A percentile compares a stretch with the other conserved stretches of the same genome.
Evolutionary conservation across 192 early-diverging fungal genomes (phyloP).

Genomic region (Spinellus fusiger): DNA sequence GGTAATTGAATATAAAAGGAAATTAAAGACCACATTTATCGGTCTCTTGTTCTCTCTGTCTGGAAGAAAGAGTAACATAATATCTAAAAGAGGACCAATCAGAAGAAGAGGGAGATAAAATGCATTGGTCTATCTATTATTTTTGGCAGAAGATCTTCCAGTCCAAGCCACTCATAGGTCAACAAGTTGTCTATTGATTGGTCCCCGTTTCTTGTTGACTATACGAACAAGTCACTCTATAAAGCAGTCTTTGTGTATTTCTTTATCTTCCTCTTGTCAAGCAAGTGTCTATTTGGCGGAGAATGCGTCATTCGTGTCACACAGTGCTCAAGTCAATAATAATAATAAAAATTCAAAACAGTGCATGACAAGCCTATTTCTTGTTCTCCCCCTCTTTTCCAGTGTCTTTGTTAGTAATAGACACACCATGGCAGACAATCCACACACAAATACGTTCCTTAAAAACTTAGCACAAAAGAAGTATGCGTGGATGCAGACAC

Average conservation of each 20-base stretch:
- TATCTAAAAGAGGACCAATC: no score
- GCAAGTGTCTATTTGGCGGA: neutral
- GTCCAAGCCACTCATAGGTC: no score
- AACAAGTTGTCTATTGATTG: no score
- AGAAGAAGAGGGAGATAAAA: no score
- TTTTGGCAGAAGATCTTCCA: no score
- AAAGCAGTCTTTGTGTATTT: neutral
- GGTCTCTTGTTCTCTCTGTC: neutral
- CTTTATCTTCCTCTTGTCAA: neutral
- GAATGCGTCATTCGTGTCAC: neutral
- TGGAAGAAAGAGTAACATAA: no score
- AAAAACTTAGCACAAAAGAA: constrained; percentile 31
- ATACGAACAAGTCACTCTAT: neutral
- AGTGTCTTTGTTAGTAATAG: neutral
- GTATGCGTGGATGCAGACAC: constrained; percentile 30
- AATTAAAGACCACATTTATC: no score
- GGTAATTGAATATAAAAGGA: no score
- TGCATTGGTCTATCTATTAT: no score
- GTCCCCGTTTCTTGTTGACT: no score
- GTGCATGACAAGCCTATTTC: neutral
- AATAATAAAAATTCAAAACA: neutral
- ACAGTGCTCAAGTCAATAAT: neutral
- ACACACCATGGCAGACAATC: constrained; percentile 8
- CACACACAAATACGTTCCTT: constrained; percentile 16
- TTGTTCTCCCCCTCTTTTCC: neutral